phyloP scores from a whole-genome alignment of 2,329 filamentous ascomycete genomes.

The Raffaelea deltoideospora region DNA sequence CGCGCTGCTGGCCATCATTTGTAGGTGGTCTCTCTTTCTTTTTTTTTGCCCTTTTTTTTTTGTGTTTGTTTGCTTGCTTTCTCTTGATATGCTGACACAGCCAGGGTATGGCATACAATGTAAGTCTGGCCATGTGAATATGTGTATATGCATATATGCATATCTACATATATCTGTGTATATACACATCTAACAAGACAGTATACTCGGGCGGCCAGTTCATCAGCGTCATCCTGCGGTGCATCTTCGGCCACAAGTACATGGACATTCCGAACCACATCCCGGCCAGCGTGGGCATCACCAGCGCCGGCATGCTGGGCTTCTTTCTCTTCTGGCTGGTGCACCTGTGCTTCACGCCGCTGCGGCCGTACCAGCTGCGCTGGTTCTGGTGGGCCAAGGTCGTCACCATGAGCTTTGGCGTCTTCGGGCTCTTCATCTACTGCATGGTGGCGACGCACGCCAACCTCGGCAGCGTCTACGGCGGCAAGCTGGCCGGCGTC shows the following conservation, averaged over 20 bases:
- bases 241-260: constrained; percentile 17
- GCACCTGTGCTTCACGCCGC: constrained; percentile 13
- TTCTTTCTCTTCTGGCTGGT: constrained; percentile 12
- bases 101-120: constrained; percentile 15
- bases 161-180: no score
- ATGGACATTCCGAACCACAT: constrained; percentile 22
- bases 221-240: constrained; percentile 10
- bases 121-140: no score
- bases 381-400: constrained; percentile 29
- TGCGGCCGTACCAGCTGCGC: constrained; percentile 27
- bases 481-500: constrained; percentile 11
- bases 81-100: not conserved
- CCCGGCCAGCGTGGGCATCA: constrained; percentile 13
- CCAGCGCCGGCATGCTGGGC: constrained; percentile 9
- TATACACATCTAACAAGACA: not conserved
- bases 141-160: no score
- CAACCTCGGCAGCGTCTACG: constrained; percentile 14
- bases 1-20: constrained; percentile 20
- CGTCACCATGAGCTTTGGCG: constrained; percentile 20
- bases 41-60: not conserved
- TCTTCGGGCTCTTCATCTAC: constrained; percentile 17
- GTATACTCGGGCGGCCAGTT: constrained; percentile 9
- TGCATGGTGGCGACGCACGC: constrained; percentile 24
- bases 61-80: not conserved
- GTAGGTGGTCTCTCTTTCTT: constrained; percentile 5